Evolutionary conservation across 2,329 filamentous ascomycete species (phyloP).

Genomic region (Colletotrichum tamarilloi): DNA sequence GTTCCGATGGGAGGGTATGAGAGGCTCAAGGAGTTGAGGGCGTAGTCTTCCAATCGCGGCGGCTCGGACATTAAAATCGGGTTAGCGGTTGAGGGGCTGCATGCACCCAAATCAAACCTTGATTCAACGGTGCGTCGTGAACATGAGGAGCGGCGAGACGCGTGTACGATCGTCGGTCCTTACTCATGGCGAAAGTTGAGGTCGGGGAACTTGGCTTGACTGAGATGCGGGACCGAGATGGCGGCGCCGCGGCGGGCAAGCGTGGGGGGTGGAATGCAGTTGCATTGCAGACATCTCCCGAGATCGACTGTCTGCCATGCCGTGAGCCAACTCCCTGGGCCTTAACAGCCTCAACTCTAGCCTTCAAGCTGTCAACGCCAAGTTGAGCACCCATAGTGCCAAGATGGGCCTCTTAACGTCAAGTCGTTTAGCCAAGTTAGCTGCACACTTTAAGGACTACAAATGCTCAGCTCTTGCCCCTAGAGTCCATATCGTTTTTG

Average conservation of each 20-base stretch:
- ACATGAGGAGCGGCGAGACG: neutral
- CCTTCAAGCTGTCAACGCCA: neutral
- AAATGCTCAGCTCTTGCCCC: neutral
- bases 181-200: neutral
- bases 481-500: neutral
- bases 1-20: neutral
- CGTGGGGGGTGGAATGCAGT: neutral
- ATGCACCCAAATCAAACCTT: neutral
- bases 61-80: neutral
- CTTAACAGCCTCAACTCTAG: too few relatives aligned
- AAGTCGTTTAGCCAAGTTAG: neutral
- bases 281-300: neutral
- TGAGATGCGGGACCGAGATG: neutral
- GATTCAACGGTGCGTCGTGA: neutral
- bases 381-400: neutral
- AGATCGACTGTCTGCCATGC: neutral
- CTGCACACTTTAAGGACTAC: neutral
- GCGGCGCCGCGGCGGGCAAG: too few relatives aligned
- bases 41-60: neutral
- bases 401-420: neutral
- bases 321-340: neutral
- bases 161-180: neutral
- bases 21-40: neutral
- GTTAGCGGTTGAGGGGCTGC: neutral
- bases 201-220: neutral